Evolutionary conservation across 2,329 filamentous ascomycete genomes (phyloP), one percentile per base, ranked within the genome.

Genomic region (Trichoderma simmonsii): DNA sequence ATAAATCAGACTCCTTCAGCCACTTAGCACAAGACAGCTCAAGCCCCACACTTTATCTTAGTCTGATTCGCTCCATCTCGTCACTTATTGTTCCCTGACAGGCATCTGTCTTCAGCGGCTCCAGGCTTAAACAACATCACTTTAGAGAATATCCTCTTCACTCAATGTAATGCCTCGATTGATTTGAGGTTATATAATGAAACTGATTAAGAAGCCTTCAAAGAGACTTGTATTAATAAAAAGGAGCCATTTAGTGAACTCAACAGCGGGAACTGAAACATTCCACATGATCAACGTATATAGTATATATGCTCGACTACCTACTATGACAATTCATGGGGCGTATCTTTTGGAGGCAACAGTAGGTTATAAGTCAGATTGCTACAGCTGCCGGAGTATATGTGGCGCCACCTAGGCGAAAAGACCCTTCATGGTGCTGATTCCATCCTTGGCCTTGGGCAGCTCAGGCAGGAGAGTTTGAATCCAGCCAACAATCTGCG

Each of bases 1-100:
- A 67, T 43, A 67, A 67, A 67, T 67, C 64, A 67, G 54, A 32
- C 51, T 67, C 54, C 64, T 67, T 59, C 24, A 9, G 51, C 48
- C 7, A 21, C 21, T 51, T 51, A 51, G 8, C n/a, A 51, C 30
- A 12, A 21, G 21, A 12, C 11, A 24, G 21, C 48, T 7, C 48
- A 24, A 54, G 48, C 21, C 48, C 48, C 48, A 54, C 48, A 54
- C n/a, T 54, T 14, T 51, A 4, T 51, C 43, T 21, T 51, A 21
- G 2, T n/a, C n/a, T 51, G 43, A 51, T 51, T 51, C 9, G 43
- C 9, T 54, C 6, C 3, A 14, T 21, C 21, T 24, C 48, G 21
- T 54, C n/a, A 21, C 21, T 21, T 54, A 24, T 54, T 54, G 48
- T 54, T 21, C 48, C 3, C 3, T 12, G 11, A 24, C 3, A 54